Evolutionary conservation across 345 rosid genomes (phyloP).

Genomic region (Sisymbrium irio): DNA sequence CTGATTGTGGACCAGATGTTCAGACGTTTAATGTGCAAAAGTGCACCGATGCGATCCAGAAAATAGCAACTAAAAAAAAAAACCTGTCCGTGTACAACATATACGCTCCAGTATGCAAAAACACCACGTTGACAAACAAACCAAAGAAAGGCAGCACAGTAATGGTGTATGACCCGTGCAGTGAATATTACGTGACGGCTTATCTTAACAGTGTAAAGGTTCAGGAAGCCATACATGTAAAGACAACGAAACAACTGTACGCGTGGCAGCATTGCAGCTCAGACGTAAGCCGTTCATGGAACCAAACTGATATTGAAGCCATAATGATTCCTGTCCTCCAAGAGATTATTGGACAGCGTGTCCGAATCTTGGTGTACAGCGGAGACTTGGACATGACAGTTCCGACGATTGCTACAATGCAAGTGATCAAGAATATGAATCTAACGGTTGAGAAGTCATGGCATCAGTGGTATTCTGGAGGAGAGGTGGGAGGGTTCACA

Average conservation of each 20-base stretch:
- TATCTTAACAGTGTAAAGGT: slow-evolving; percentile 60
- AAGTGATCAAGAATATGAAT: slow-evolving; percentile 58
- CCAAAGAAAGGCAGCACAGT: slow-evolving; percentile 53
- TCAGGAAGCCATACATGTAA: slow-evolving; percentile 42
- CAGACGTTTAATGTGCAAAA: neutral
- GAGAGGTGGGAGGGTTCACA: slow-evolving; percentile 29
- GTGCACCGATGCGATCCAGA: neutral
- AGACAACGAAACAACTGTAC: slow-evolving; percentile 48
- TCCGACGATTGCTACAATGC: slow-evolving; percentile 17
- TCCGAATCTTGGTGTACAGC: slow-evolving; percentile 65
- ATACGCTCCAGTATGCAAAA: slow-evolving; percentile 59
- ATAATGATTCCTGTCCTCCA: slow-evolving; percentile 61
- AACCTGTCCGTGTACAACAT: slow-evolving; percentile 66
- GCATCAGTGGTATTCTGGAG: slow-evolving; percentile 73
- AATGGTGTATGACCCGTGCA: slow-evolving; percentile 55
- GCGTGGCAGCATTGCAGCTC: slow-evolving; percentile 68
- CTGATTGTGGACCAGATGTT: neutral
- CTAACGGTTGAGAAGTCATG: slow-evolving; percentile 55
- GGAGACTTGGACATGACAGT: slow-evolving; percentile 79
- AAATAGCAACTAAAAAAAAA: neutral
- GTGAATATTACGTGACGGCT: slow-evolving; percentile 35
- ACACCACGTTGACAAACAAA: slow-evolving; percentile 17
- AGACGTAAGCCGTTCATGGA: slow-evolving; percentile 43
- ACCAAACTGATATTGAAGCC: slow-evolving; percentile 28
- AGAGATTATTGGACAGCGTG: slow-evolving; percentile 52